phyloP scores from a whole-genome alignment of 306 rosid species.

The Betula pendula region DNA sequence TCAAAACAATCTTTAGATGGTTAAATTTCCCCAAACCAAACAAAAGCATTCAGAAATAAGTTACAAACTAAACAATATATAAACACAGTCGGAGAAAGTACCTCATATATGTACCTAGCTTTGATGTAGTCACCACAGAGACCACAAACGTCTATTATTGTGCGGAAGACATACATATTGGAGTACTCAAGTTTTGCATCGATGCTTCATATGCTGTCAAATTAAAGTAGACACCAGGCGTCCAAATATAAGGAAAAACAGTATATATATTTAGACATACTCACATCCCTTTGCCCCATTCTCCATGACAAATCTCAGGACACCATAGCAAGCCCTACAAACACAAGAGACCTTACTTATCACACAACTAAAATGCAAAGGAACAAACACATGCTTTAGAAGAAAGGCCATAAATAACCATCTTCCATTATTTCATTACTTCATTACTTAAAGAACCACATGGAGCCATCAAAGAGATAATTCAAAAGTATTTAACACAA shows the following conservation, averaged over 20 bases:
- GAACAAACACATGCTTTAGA: background rate
- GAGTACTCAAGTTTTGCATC: constrained; percentile 44
- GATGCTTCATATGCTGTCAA: constrained; percentile 64
- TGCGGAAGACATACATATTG: constrained; percentile 85
- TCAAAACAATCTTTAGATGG: background rate
- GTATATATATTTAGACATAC: constrained; percentile 20
- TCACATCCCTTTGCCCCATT: constrained; percentile 82
- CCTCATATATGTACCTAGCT: constrained; percentile 93
- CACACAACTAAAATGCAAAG: background rate
- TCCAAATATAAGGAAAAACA: background rate
- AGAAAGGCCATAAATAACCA: background rate
- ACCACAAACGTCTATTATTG: constrained; percentile 81
- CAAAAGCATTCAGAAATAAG: constrained; percentile 12
- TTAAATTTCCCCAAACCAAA: background rate
- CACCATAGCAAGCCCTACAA: constrained; percentile 88
- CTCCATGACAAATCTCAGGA: constrained; percentile 75
- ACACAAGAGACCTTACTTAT: background rate
- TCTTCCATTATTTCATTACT: background rate
- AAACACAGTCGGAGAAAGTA: constrained; percentile 39
- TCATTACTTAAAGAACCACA: background rate
- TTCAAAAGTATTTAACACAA: too few relatives aligned
- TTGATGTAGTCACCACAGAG: constrained; percentile 70
- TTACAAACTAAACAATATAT: constrained; percentile 13
- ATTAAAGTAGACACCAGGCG: constrained; percentile 61
- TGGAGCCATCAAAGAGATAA: too few relatives aligned